Conservation (phyloP, 2,329 filamentous ascomycete genomes). For the Clonostachys rosea region DNA sequence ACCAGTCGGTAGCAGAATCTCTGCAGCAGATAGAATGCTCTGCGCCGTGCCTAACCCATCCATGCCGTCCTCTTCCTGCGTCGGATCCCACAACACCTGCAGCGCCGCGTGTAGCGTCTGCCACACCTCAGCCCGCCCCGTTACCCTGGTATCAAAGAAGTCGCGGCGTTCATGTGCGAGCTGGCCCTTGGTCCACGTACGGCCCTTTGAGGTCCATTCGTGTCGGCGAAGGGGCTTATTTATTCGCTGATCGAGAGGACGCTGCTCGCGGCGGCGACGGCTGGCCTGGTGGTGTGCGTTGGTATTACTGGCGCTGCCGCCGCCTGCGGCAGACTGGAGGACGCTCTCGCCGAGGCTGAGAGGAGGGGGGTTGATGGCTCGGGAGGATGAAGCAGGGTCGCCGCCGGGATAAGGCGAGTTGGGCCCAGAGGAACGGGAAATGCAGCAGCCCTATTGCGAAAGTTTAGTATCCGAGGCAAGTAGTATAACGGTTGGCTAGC, state of each 20-base stretch:
- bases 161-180: conserved; percentile 69
- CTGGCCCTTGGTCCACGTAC: conserved; percentile 64
- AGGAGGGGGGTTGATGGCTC: conserved; percentile 44
- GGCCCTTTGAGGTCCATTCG: conserved; percentile 58
- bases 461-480: neutral
- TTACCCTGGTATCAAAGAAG: conserved; percentile 89
- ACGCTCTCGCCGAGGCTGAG: conserved; percentile 21
- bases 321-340: conserved; percentile 3
- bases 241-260: conserved; percentile 58
- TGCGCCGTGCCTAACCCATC: conserved; percentile 64
- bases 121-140: conserved; percentile 76
- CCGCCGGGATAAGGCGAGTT: conserved; percentile 50
- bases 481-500: neutral
- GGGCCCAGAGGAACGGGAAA: conserved; percentile 45
- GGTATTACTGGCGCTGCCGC: conserved; percentile 4
- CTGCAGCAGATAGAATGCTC: conserved; percentile 72
- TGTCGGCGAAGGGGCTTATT: conserved; percentile 63
- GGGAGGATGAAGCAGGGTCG: conserved; percentile 42
- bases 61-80: conserved; percentile 16
- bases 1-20: conserved; percentile 69
- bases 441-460: conserved; percentile 48
- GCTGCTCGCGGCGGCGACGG: conserved; percentile 26
- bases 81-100: conserved; percentile 56
- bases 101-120: conserved; percentile 65
- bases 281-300: conserved; percentile 9